Evolutionary conservation across 129 eudicot genomes (phyloP).

Genomic region (Tanacetum coccineum): DNA sequence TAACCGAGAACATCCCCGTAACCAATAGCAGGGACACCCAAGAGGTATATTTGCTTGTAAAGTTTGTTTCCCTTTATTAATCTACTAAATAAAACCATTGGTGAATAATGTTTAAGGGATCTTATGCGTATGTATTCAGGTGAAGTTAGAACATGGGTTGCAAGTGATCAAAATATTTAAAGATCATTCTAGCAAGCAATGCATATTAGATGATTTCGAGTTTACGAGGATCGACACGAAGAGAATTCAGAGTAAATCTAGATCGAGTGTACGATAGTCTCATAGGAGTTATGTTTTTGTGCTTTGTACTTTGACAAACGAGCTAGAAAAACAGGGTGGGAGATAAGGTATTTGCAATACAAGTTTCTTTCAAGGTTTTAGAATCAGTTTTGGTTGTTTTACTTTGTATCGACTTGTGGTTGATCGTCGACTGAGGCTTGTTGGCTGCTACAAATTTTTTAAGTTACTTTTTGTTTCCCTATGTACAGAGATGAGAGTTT

Average conservation of each 20-base stretch:
- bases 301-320: conserved; percentile 1
- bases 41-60: conserved; percentile 41
- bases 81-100: background rate
- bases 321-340: conserved; percentile 6
- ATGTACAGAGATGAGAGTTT: too few species aligned
- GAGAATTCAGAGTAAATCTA: conserved; percentile 52
- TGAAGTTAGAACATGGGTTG: conserved; percentile 69
- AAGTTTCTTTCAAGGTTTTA: background rate
- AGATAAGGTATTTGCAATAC: background rate
- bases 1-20: conserved; percentile 82
- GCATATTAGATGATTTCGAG: conserved; percentile 79
- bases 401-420: too few species aligned
- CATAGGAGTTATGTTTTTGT: background rate
- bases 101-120: background rate
- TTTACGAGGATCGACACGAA: conserved; percentile 71
- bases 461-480: too few species aligned
- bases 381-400: too few species aligned
- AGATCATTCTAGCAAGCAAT: conserved; percentile 60
- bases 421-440: too few species aligned
- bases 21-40: conserved; percentile 91
- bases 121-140: conserved; percentile 31
- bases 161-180: conserved; percentile 71
- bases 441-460: too few species aligned
- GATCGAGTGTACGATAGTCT: background rate
- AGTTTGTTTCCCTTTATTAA: background rate